Percentiles rank a stretch among this genome's conserved stretches.
phyloP scores from a whole-genome alignment of 148 eudicot species.

The Silene conica region DNA sequence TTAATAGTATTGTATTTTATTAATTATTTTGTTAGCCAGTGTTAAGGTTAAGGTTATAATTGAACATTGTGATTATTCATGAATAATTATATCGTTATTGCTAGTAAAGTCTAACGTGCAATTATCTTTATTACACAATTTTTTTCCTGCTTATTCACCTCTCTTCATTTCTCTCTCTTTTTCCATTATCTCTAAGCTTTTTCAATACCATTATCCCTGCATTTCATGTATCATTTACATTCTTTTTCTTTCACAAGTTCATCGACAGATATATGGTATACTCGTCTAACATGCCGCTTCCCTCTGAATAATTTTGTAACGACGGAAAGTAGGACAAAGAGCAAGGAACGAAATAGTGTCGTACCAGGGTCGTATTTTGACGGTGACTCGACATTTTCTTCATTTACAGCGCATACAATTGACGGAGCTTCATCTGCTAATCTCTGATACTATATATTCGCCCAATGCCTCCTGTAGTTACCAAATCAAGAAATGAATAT shows the following conservation, averaged over 20 bases:
- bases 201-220: no score
- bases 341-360: neutral
- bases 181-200: no score
- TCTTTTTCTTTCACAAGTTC: neutral
- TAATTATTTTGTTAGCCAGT: no score
- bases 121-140: no score
- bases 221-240: neutral
- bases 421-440: slow-evolving; percentile 15
- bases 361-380: neutral
- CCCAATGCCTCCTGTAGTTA: slow-evolving; percentile 14
- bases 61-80: no score
- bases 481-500: slow-evolving; percentile 16
- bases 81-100: no score
- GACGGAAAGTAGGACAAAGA: neutral
- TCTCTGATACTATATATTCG: slow-evolving; percentile 1
- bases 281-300: neutral
- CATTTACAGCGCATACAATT: neutral
- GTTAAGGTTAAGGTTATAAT: no score
- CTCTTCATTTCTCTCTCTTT: no score
- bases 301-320: neutral
- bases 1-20: no score
- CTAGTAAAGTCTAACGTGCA: no score
- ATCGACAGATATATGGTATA: no score
- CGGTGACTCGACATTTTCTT: neutral
- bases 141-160: no score